Evolutionary conservation across 257 asterid genomes (phyloP).

Genomic region (Schizonepeta tenuifolia): DNA sequence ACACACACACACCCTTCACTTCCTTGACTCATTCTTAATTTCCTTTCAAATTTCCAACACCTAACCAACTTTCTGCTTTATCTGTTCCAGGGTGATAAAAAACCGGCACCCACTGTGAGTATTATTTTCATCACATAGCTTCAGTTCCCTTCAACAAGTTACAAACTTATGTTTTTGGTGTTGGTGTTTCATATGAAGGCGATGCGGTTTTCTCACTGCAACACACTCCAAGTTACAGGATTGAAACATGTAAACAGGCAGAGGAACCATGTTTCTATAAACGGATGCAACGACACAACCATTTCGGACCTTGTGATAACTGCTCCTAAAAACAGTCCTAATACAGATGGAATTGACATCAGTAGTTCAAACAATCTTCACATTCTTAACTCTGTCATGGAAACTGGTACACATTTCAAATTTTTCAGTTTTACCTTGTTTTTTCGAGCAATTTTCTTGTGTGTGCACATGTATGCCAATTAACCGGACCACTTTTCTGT

Average conservation of each 20-base stretch:
- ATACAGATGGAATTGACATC: conserved; percentile 64
- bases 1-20: not conserved
- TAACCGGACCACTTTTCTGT: not conserved
- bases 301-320: conserved; percentile 40
- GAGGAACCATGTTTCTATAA: conserved; percentile 48
- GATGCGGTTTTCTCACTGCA: conserved; percentile 47
- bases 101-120: conserved; percentile 40
- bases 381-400: conserved; percentile 38
- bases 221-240: conserved; percentile 41
- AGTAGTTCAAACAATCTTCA: conserved; percentile 38
- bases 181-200: conserved; percentile 34
- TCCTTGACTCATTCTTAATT: not conserved
- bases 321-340: conserved; percentile 53
- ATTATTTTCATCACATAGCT: not conserved
- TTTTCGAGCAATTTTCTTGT: not conserved
- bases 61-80: not conserved
- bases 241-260: conserved; percentile 50
- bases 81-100: conserved; percentile 26
- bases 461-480: not conserved
- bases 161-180: not conserved
- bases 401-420: conserved; percentile 37
- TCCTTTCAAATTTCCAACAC: not conserved
- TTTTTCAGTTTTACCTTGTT: not conserved
- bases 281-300: conserved; percentile 30
- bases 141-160: not conserved